Evolutionary conservation across 2,329 filamentous ascomycete species (phyloP), one percentile per base, ranked within the genome.

Genomic region (Fusarium ambrosium): DNA sequence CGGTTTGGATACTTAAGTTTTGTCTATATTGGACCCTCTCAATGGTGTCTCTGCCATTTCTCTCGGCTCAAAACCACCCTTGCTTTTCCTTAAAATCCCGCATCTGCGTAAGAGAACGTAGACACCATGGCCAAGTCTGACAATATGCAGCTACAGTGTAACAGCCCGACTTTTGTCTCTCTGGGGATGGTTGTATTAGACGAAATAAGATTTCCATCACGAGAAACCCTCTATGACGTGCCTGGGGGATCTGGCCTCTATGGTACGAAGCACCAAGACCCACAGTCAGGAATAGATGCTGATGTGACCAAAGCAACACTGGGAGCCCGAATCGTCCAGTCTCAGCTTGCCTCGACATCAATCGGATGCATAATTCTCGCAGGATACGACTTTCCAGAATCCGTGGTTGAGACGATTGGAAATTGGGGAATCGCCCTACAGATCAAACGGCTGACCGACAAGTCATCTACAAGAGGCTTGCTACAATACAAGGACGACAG

Each of bases 191-290:
- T 39, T 20, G 61, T 63, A 6, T 34, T 53, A 22, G 61, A 63
- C 9, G 32, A 63, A 22, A 29, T 36, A 16, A 32, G 43, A 37
- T 39, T 39, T 16, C 32, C 22, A 2, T 63, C 45, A 5, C 20
- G 11, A 5, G 43, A 37, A 18, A 39, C 13, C 3, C 61, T 53
- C 20, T 55, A 62, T 20, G 6, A 55, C n/a, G 32, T 63, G 6
- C 61, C 61, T 3, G 60, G 60, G 27, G 60, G 41, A 16, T 62
- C 60, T 37, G 60, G 60, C 10, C 32, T 62, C 18, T 29, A 37
- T 16, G 32, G 32, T 53, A n/a, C 6, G n/a, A 32, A 36, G 51
- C 51, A n/a, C 9, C 18, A 6, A 34, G 5, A 6, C 27, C 18
- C 24, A 34, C 3, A 2, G 4, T 34, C 18, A 5, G 5, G 13